These are phyloP conservation scores for Coprinopsis cinerea DNA, from an alignment of 768 basidiomycete species.

Conservation along the genomic window DNA sequence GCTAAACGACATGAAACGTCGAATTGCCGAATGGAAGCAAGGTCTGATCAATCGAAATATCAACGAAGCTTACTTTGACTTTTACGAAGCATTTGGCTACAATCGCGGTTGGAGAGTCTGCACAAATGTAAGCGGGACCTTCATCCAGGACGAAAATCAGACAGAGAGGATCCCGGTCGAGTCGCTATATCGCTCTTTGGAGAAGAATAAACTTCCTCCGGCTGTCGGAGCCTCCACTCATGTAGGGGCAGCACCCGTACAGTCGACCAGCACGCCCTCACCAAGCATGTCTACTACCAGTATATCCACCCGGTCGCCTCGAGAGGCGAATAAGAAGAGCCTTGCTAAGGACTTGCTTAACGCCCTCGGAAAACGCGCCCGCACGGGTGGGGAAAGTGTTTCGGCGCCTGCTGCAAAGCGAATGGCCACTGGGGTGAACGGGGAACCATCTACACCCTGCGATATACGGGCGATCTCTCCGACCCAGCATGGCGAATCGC, in stretches of 20 bases:
- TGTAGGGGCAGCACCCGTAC: too few species aligned
- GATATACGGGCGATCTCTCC: too few species aligned
- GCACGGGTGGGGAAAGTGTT: neutral
- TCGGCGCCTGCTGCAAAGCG: neutral
- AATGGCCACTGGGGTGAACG: neutral
- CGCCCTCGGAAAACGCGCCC: constrained; percentile 38
- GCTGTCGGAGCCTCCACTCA: too few species aligned
- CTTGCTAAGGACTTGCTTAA: constrained; percentile 54
- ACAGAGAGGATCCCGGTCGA: neutral
- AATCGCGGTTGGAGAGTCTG: neutral
- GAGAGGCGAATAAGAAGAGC: constrained; percentile 41
- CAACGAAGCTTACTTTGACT: neutral
- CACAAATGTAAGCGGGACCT: neutral
- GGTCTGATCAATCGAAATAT: neutral
- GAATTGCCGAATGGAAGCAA: neutral
- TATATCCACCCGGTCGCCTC: constrained; percentile 23
- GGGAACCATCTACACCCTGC: too few species aligned
- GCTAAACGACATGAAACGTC: neutral
- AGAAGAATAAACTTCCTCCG: neutral
- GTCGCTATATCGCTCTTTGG: neutral
- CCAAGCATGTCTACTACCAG: too few species aligned
- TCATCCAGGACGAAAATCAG: neutral
- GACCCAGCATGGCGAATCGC: too few species aligned
- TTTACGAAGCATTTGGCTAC: neutral
- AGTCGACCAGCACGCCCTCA: too few species aligned